These are phyloP conservation scores for Daedaleopsis nitida DNA, from an alignment of 768 basidiomycete genomes.

Conservation along the genomic window DNA sequence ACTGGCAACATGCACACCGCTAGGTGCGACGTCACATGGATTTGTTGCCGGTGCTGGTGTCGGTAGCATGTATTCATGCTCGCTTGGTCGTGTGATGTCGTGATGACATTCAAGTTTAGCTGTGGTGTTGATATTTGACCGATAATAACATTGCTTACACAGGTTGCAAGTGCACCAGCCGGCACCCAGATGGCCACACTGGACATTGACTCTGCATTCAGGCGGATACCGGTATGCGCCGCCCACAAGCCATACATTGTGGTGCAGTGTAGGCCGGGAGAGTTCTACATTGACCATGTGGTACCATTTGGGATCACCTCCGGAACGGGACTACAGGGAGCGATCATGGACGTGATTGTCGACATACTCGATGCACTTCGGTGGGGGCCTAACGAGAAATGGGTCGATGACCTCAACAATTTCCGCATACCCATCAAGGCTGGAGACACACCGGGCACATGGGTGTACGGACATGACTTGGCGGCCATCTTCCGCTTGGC, in stretches of 20 bases:
- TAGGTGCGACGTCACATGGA: no score
- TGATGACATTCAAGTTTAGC: no score
- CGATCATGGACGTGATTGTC: conserved; percentile 4
- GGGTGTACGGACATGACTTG: background rate
- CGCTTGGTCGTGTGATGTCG: no score
- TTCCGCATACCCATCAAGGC: background rate
- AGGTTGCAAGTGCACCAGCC: conserved; percentile 3
- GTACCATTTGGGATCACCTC: conserved; percentile 1
- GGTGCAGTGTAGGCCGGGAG: background rate
- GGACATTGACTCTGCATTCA: conserved; percentile 6
- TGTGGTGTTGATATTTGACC: no score
- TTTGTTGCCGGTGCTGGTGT: no score
- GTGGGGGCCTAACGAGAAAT: conserved; percentile 4
- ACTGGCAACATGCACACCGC: background rate
- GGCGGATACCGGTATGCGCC: background rate
- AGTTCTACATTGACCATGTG: conserved; percentile 6
- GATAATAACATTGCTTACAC: background rate
- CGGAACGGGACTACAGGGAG: background rate
- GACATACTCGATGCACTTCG: conserved; percentile 1
- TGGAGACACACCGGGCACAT: background rate
- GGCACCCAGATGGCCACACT: conserved; percentile 2
- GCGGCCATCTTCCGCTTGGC: conserved; percentile 6
- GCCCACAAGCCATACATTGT: conserved; percentile 4
- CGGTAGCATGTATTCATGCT: no score
- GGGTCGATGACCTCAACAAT: conserved; percentile 11